Evolutionary conservation across 2,329 filamentous ascomycete species (phyloP), one percentile per base, ranked within the genome.

Genomic region (Cladobotryum protrusum): DNA sequence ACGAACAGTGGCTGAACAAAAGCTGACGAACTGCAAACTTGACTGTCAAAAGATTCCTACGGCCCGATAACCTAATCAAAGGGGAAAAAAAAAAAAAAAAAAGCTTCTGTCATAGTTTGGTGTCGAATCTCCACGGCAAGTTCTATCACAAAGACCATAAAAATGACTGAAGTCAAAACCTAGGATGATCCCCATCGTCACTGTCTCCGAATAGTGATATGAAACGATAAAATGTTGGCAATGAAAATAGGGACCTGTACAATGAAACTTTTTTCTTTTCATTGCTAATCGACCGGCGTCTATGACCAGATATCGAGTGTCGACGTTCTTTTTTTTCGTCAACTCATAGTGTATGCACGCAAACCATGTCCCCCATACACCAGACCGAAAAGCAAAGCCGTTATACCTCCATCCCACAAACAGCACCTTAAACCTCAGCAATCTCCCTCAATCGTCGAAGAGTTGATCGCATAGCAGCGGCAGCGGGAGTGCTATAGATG

Each of bases 401-500:
- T 37, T 40, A 19, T 18, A 66, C 61, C 61, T 56, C 54, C 63
- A 61, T 58, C 57, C 56, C 59, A 58, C 56, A 60, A 56, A 59
- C 61, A 54, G 50, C 53, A 60, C 53, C 72, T 79, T 88, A 92
- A 77, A 95, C 89, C 84, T 96, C 91, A 71, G 88, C 88, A 78
- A 96, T 95, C 79, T 96, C 91, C 73, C 91, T 87, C 79, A 96
- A 82, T 84, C 91, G 87, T 79, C 91, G 88, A 77, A 96, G 90
- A 67, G 91, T 96, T 65, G 91, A 96, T 76, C 91, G 85, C 76
- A 91, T 95, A 67, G 91, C 89, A 67, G 89, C 90, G 61, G 91
- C 91, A 67, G 91, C 91, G 61, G 91, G 88, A 66, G 91, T 96
- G 62, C 89, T 95, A 64, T 63, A 43, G n/a, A 2, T 13, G 39